Evolutionary conservation across 306 rosid genomes (phyloP), one percentile per base, ranked within the genome.

Genomic region (Pachyrhizus erosus): DNA sequence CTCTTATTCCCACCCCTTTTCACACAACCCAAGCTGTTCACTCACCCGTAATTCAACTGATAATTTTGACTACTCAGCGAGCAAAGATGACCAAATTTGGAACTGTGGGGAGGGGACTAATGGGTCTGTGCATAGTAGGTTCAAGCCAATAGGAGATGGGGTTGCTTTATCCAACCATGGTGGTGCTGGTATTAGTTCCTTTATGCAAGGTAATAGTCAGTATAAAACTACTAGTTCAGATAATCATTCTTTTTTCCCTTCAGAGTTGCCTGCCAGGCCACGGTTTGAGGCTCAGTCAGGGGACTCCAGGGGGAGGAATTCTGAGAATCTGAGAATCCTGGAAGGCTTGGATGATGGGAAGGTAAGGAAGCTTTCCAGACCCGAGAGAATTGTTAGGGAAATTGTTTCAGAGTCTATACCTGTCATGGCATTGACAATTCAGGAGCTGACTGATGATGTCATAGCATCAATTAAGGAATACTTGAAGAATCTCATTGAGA

Each of bases 21-120:
- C 99, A 4, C 99, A 96, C 84, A 93, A 93, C 75, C 97, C 97
- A 20, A 96, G 99, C 51, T 96, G 99, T 83, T 96, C 99, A 0
- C 87, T 93, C 21, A 96, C 99, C 3, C 89, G 91, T 55, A 93
- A 93, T 84, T 96, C 99, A 9, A 93, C 98, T 0, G 99, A 95
- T 51, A 90, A 91, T 83, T 96, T 79, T 71, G 99, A 92, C 8
- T 92, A 76, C 71, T 92, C 94, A 0, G 82, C 81, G 62, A 93
- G 98, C 72, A 92, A 89, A 84, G 94, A 93, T 76, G 98, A 96
- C 72, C 97, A 89, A 26, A 92, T 96, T 79, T 92, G 95, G 97
- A 93, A 96, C 40, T 96, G 99, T 82, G 99, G 98, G 3, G 99
- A 96, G 75, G 99, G 99, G 42, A 96, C 99, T 64, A 96, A 96